Evolutionary conservation across 140 eudicot genomes (phyloP), one percentile per base, ranked within the genome.

Genomic region (Anethum foeniculum): DNA sequence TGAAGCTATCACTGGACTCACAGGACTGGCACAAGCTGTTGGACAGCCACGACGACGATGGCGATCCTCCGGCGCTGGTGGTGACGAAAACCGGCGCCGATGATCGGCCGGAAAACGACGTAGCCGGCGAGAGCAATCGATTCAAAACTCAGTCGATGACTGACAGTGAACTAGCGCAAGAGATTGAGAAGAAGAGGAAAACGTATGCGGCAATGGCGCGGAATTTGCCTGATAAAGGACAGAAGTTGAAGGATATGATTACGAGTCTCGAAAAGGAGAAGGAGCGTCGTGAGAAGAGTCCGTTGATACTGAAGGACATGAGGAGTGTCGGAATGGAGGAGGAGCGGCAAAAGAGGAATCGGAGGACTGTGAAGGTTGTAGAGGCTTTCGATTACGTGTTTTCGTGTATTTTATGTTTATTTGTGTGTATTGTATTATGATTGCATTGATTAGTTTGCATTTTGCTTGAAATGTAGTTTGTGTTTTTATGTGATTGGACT

Each of bases 1-100:
- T 43, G 30, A 72, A 72, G 27, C 30, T 46, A 41, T n/a, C 51
- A 9, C 14, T 72, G 3, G 77, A 71, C n/a, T 12, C 19, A 13
- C n/a, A 11, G 13, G 76, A 38, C 52, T 72, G 77, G 77, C 0
- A 21, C 28, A 41, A 72, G 52, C 34, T 73, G 4, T 41, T 73
- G 19, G 51, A 44, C 27, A 3, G 76, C 36, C n/a, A 72, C 46
- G 77, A 73, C 4, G 77, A 73, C n/a, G 77, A 73, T 54, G 77
- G 48, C 51, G 54, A 73, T 19, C 32, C 77, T 0, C 54, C 52
- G 52, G 18, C 54, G 32, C 2, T 73, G 44, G 32, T 73, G 54
- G 77, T 73, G 32, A 46, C 48, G 19, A 73, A 25, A n/a, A 73
- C 77, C 52, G 16, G 18, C 36, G 36, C 7, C 54, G 54, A 46